Conservation (phyloP, 352 stramenopile genomes). For the Aphanomyces stellatus region DNA sequence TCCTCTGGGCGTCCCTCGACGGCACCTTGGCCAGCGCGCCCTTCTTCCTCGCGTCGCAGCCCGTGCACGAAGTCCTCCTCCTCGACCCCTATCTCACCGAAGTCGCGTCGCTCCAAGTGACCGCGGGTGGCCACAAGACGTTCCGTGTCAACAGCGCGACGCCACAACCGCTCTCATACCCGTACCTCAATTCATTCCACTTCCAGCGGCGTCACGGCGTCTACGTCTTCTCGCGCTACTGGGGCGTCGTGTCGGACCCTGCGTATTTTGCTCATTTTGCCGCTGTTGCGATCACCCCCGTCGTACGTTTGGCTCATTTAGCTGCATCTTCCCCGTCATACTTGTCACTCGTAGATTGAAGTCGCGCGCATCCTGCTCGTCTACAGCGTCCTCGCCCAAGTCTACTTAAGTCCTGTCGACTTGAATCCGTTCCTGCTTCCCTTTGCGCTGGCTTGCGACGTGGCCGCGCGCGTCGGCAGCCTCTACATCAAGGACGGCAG, state of each 20-base stretch:
- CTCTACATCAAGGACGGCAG: constrained; percentile 70
- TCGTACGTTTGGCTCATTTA: no score
- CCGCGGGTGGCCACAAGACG: constrained; percentile 50
- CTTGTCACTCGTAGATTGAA: constrained; percentile 11
- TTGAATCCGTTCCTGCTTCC: neutral
- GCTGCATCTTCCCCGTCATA: neutral
- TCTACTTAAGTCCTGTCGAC: neutral
- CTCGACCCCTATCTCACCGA: constrained; percentile 68
- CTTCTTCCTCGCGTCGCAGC: constrained; percentile 39
- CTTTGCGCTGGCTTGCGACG: constrained; percentile 32
- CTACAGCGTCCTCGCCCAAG: constrained; percentile 1
- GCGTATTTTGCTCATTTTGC: constrained; percentile 60
- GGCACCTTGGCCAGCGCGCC: constrained; percentile 46
- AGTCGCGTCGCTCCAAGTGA: constrained; percentile 64
- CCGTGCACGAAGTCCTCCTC: constrained; percentile 58
- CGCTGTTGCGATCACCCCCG: constrained; percentile 43
- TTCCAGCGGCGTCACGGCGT: constrained; percentile 32
- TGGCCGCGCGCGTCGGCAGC: constrained; percentile 43
- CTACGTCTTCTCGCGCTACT: constrained; percentile 80
- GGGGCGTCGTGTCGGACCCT: constrained; percentile 71
- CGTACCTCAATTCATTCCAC: constrained; percentile 29
- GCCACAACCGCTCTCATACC: constrained; percentile 51
- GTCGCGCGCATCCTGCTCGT: constrained; percentile 5
- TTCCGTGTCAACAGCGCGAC: constrained; percentile 43
- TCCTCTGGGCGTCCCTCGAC: constrained; percentile 63